Evolutionary conservation across 306 rosid genomes (phyloP).

Genomic region (Boehmeria nivea): DNA sequence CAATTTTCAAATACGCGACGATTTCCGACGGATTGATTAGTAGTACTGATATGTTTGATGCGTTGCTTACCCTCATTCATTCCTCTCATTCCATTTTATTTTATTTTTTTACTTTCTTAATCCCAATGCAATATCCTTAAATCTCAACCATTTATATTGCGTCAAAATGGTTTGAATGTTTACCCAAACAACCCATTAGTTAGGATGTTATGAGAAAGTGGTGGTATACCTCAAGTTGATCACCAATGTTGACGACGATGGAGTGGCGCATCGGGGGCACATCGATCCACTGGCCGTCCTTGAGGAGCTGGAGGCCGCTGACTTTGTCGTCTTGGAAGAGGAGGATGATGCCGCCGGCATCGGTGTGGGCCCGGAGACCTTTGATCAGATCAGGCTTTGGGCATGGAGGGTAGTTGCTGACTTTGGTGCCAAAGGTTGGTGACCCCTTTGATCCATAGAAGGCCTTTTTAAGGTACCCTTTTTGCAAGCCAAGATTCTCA

Average conservation of each 20-base stretch:
- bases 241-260: constrained; percentile 77
- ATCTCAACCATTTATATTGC: too few relatives aligned
- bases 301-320: constrained; percentile 82
- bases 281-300: constrained; percentile 72
- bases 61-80: too few relatives aligned
- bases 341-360: constrained; percentile 84
- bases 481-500: constrained; percentile 80
- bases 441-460: constrained; percentile 66
- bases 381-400: constrained; percentile 78
- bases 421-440: constrained; percentile 86
- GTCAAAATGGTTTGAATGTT: too few relatives aligned
- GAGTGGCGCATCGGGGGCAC: constrained; percentile 94
- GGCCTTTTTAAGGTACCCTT: constrained; percentile 70
- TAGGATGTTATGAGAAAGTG: too few relatives aligned
- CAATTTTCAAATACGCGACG: too few relatives aligned
- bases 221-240: constrained; percentile 72
- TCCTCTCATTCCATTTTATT: too few relatives aligned
- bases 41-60: too few relatives aligned
- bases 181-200: too few relatives aligned
- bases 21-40: too few relatives aligned
- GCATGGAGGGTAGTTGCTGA: constrained; percentile 85
- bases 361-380: constrained; percentile 93
- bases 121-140: too few relatives aligned
- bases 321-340: constrained; percentile 90
- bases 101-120: too few relatives aligned